phyloP scores from a whole-genome alignment of 2,329 filamentous ascomycete genomes.

The Didymella pinodella region DNA sequence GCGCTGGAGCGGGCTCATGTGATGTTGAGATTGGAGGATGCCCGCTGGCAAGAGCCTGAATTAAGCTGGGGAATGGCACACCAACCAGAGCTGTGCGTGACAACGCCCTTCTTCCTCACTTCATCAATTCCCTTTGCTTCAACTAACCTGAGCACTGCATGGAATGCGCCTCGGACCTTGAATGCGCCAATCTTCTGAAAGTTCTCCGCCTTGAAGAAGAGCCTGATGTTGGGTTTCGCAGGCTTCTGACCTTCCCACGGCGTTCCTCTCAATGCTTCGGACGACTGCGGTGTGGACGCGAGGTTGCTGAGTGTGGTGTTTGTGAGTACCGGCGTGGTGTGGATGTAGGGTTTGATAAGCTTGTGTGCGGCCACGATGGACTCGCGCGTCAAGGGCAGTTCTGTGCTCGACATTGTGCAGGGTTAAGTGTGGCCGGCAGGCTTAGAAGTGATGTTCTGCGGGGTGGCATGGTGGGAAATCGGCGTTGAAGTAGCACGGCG shows the following conservation, averaged over 20 bases:
- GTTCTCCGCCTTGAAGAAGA: constrained; percentile 98
- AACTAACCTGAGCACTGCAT: constrained; percentile 77
- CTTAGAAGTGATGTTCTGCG: neutral
- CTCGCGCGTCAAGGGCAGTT: constrained; percentile 72
- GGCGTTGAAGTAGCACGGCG: constrained; percentile 5
- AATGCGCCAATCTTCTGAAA: constrained; percentile 90
- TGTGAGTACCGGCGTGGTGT: constrained; percentile 84
- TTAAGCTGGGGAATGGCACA: constrained; percentile 13
- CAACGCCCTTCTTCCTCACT: constrained; percentile 71
- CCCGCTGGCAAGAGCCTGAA: neutral
- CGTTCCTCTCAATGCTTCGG: constrained; percentile 63
- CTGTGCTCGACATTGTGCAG: constrained; percentile 23
- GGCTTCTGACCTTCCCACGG: constrained; percentile 65
- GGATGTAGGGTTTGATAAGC: constrained; percentile 77
- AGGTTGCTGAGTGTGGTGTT: constrained; percentile 76
- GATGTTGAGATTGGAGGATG: neutral
- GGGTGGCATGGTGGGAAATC: constrained; percentile 19
- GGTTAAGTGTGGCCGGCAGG: neutral
- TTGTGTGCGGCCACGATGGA: constrained; percentile 76
- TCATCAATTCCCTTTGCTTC: constrained; percentile 58
- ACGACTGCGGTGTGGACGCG: constrained; percentile 73
- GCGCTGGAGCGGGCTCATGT: neutral
- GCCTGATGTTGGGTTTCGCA: constrained; percentile 69
- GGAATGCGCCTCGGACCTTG: constrained; percentile 89
- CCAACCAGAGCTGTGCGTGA: constrained; percentile 87